Evolutionary conservation across 371 early-diverging fungal species (phyloP), one percentile per base, ranked within the genome.

Genomic region (Saksenaea oblongispora): DNA sequence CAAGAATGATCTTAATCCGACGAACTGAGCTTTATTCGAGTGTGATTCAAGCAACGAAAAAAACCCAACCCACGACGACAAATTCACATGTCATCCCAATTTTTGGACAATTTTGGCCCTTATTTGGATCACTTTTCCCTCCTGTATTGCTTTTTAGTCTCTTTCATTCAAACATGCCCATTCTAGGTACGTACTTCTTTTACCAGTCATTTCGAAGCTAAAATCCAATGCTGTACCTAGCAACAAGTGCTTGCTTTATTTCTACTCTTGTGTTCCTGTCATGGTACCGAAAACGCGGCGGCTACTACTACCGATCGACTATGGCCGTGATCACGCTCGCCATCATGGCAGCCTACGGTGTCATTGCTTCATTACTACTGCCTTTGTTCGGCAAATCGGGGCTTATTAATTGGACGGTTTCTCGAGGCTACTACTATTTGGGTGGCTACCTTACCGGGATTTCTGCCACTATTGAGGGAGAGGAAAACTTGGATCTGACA

Each of bases 341-440:
- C 7, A 18, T 73, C 26, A 68, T 71, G 58, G 76, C 78, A 14
- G 56, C 70, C 24, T 81, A 73, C 47, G 87, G 87, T 3, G 79
- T 86, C 55, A 28, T 73, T 51, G 74, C 79, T 15, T 64, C 81
- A 8, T 63, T 86, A 31, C 60, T 82, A 7, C 42, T 87, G 42
- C 79, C 83, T 58, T 55, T 79, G 13, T 35, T 80, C 47, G 81
- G 84, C 28, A 66, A 73, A 57, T 79, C 78, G 4, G 76, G 77
- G 13, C 66, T 77, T 28, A 84, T 84, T 75, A 89, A 91, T 74
- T 89, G 68, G 64, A 57, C 84, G 3, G 91, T 89, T 3, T 85
- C 86, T 2, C 79, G 84, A 54, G 63, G 80, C 11, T 89, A 86
- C 66, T 74, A 79, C 65, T 61, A 66, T 62, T 47, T 84, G 2